Conservation (phyloP, 192 early-diverging fungal species). For the Coemansia sp. region DNA sequence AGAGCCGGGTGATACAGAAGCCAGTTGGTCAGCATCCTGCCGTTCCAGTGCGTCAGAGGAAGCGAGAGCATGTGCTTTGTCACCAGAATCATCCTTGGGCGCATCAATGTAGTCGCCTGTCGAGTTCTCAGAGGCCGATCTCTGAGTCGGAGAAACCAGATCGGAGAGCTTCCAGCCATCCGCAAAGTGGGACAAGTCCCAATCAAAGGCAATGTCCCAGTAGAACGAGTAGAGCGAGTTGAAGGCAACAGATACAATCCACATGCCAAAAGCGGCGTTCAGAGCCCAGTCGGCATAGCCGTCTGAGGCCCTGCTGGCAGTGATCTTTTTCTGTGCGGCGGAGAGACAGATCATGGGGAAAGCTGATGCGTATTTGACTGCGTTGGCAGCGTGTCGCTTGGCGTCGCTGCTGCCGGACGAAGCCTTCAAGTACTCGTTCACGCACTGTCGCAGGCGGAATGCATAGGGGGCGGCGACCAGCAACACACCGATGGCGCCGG, state of each 20-base stretch:
- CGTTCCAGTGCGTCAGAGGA: constrained; percentile 19
- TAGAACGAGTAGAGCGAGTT: constrained; percentile 94
- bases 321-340: constrained; percentile 27
- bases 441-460: constrained; percentile 55
- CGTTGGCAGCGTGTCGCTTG: constrained; percentile 84
- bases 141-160: constrained; percentile 12
- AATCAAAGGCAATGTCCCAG: constrained; percentile 95
- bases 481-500: constrained; percentile 23
- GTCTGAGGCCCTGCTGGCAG: constrained; percentile 19
- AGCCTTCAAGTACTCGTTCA: constrained; percentile 45
- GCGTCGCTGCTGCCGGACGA: constrained; percentile 34
- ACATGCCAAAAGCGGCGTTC: constrained; percentile 39
- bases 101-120: constrained; percentile 7
- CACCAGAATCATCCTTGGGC: background rate
- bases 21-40: background rate
- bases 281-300: constrained; percentile 32
- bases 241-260: constrained; percentile 68
- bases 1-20: background rate
- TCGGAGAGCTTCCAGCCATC: constrained; percentile 39
- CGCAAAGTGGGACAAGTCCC: constrained; percentile 63
- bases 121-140: background rate
- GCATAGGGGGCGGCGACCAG: constrained; percentile 44
- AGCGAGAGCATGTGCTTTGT: constrained; percentile 1
- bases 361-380: constrained; percentile 84
- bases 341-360: constrained; percentile 55